Evolutionary conservation across 495 filamentous ascomycete species (phyloP).

Genomic region (Glonium stellatum): DNA sequence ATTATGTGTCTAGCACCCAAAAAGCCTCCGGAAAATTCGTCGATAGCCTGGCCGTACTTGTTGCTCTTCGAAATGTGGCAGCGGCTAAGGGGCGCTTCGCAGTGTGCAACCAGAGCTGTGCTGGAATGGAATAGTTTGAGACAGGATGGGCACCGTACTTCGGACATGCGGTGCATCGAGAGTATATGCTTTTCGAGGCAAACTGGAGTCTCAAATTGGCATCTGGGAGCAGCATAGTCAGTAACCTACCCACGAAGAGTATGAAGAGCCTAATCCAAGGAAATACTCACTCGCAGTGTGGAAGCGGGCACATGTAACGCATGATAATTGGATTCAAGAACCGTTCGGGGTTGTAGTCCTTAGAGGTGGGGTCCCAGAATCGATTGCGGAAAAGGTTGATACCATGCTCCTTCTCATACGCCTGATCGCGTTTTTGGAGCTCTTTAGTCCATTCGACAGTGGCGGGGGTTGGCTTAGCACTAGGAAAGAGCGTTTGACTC

Average conservation of each 20-base stretch:
- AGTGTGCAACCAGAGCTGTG: conserved; percentile 44
- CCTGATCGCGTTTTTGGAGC: conserved; percentile 8
- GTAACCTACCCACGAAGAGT: too few species aligned
- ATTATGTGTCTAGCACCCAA: conserved; percentile 18
- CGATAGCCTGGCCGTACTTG: conserved; percentile 39
- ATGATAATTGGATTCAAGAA: conserved; percentile 27
- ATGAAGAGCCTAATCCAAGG: too few species aligned
- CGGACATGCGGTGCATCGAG: conserved; percentile 19
- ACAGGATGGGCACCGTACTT: conserved; percentile 38
- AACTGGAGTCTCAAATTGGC: conserved; percentile 10
- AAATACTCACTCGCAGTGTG: conserved; percentile 26
- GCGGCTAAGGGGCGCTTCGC: conserved; percentile 39
- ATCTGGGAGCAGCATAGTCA: too few species aligned
- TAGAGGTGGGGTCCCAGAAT: conserved; percentile 32
- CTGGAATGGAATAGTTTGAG: conserved; percentile 40
- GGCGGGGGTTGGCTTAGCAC: conserved; percentile 22
- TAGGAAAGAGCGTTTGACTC: conserved; percentile 18
- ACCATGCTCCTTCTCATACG: conserved; percentile 7
- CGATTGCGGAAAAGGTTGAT: conserved; percentile 29
- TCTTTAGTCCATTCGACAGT: conserved; percentile 9
- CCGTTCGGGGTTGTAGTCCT: conserved; percentile 27
- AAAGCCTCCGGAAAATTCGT: conserved; percentile 46
- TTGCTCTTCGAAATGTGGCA: conserved; percentile 40
- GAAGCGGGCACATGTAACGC: conserved; percentile 32
- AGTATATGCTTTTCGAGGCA: conserved; percentile 30